These are phyloP conservation scores for Corrigiola litoralis DNA, from an alignment of 179 eudicot species.

Conservation along the genomic window DNA sequence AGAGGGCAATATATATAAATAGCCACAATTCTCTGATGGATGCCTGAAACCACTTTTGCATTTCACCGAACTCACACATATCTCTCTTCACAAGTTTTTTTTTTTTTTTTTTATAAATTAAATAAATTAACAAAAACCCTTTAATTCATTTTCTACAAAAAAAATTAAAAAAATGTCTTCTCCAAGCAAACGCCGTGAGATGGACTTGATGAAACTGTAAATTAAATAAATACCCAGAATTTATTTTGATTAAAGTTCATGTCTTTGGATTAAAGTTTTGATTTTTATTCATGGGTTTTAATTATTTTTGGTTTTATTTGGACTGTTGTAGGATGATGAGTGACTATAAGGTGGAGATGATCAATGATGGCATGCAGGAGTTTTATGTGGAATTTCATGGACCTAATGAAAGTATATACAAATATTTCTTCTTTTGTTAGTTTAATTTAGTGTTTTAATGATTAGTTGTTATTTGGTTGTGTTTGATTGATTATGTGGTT, in stretches of 20 bases:
- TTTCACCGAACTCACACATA: constrained; percentile 10
- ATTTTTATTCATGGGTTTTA: constrained; percentile 7
- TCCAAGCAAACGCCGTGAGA: constrained; percentile 80
- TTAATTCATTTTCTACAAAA: not conserved
- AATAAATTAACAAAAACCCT: not conserved
- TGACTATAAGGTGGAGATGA: constrained; percentile 76
- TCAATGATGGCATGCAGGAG: constrained; percentile 69
- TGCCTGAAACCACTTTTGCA: constrained; percentile 14
- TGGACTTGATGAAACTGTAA: constrained; percentile 86
- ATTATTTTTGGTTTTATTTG: not conserved
- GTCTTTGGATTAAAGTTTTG: not conserved
- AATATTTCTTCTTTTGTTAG: not conserved
- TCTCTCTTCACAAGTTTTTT: not conserved
- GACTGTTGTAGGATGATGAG: constrained; percentile 63
- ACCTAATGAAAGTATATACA: constrained; percentile 49
- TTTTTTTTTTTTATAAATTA: not conserved
- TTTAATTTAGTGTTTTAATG: not conserved
- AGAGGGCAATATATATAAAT: constrained; percentile 17
- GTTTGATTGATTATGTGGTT: not conserved
- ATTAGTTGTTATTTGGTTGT: not conserved
- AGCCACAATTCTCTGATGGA: constrained; percentile 15
- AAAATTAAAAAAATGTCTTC: constrained; percentile 47
- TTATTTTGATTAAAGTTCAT: not conserved
- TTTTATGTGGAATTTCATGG: constrained; percentile 69
- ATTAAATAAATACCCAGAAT: constrained; percentile 8